Evolutionary conservation across 768 basidiomycete species (phyloP), one percentile per base, ranked within the genome.

Genomic region (Tylopilus subfusipes): DNA sequence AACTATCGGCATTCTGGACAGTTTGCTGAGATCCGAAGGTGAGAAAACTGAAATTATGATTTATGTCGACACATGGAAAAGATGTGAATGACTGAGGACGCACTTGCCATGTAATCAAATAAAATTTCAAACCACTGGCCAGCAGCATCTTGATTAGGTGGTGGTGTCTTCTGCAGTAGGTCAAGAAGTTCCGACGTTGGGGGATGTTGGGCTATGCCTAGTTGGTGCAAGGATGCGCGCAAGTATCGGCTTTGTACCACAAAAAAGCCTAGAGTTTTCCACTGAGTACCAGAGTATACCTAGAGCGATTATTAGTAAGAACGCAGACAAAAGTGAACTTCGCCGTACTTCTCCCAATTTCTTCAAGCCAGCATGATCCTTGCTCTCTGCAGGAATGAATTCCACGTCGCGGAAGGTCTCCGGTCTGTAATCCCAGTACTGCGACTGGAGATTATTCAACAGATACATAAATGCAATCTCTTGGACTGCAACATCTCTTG

Each of bases 311-410:
- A 2, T 55, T 8, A 42, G 36, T 4, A 22, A 43, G 49, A 40
- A 8, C 16, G n/a, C 19, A 8, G 50, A 25, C 13, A 38, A 30
- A 39, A 34, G 13, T 25, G 18, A 42, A n/a, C 4, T 12, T 30
- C 12, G 5, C 3, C 9, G 16, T 48, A 88, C 90, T 64, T 90
- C 84, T 59, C 76, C 75, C 18, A 84, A 83, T 29, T 77, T 80
- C 1, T 81, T 84, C 57, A 90, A 64, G 50, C 78, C 75, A 24
- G 70, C 60, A n/a, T 74, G 75, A 9, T 73, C 71, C 3, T 76
- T 72, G 25, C 77, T 75, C 5, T 81, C 57, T 2, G 90, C 85
- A 2, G 95, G 94, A 36, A 98, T 81, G 72, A 89, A 98, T 0
- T 85, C 74, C 11, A 87, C 63, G 31, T 82, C 72, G 7, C 73